These are phyloP conservation scores for Inga oerstediana DNA, from an alignment of 306 rosid species.

Conservation along the genomic window DNA sequence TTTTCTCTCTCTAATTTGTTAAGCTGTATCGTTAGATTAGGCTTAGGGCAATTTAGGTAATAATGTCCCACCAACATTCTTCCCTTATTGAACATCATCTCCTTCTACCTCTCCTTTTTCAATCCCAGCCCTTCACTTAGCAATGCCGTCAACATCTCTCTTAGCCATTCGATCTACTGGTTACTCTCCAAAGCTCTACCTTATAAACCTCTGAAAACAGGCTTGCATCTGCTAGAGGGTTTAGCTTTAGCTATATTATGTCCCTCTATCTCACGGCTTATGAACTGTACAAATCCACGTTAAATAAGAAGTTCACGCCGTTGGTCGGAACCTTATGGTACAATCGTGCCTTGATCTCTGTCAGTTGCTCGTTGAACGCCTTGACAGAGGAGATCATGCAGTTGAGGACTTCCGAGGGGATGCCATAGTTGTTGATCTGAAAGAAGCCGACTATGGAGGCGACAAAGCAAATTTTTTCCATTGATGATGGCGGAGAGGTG, in stretches of 20 bases:
- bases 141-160: slow-evolving; percentile 39
- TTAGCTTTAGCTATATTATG: slow-evolving; percentile 53
- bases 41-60: too few species aligned
- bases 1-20: too few species aligned
- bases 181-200: slow-evolving; percentile 50
- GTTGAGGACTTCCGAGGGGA: slow-evolving; percentile 30
- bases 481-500: slow-evolving; percentile 35
- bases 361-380: slow-evolving; percentile 58
- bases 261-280: slow-evolving; percentile 84
- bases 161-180: slow-evolving; percentile 48
- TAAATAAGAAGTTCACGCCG: slow-evolving; percentile 47
- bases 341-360: slow-evolving; percentile 46
- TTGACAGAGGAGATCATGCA: slow-evolving; percentile 21
- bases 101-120: slow-evolving; percentile 16
- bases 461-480: slow-evolving; percentile 38
- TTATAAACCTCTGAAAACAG: slow-evolving; percentile 62
- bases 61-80: too few species aligned
- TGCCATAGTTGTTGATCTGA: slow-evolving; percentile 52
- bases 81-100: not conserved
- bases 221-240: slow-evolving; percentile 30
- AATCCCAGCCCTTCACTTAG: slow-evolving; percentile 57
- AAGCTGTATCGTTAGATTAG: too few species aligned
- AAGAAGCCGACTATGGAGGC: slow-evolving; percentile 62
- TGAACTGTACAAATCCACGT: slow-evolving; percentile 46
- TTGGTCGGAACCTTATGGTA: slow-evolving; percentile 38